Percentiles rank a stretch among this genome's conserved stretches.
These are phyloP conservation scores for Cornus controversa DNA, from an alignment of 148 eudicot species.

Conservation along the genomic window DNA sequence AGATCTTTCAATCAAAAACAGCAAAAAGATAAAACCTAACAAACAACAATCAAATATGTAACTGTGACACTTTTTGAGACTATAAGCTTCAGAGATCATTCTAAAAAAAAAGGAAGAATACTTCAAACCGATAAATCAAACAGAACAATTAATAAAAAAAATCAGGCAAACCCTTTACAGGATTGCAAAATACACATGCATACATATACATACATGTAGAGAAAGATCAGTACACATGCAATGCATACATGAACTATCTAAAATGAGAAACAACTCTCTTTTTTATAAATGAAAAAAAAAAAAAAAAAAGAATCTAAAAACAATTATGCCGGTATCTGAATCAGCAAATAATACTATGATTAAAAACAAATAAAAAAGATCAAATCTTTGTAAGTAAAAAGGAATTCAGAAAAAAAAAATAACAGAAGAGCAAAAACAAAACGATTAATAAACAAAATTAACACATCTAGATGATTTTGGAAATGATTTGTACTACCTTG, in stretches of 20 bases:
- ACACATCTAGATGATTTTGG: neutral
- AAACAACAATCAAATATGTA: neutral
- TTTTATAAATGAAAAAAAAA: no score
- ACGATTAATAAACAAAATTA: neutral
- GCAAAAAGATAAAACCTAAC: neutral
- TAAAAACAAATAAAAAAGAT: constrained; percentile 12
- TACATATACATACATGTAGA: neutral
- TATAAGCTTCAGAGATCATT: constrained; percentile 2
- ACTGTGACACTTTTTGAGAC: neutral
- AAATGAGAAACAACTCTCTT: neutral
- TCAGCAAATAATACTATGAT: neutral
- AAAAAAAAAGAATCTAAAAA: neutral
- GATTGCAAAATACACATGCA: neutral
- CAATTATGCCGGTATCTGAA: neutral
- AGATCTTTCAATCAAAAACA: neutral
- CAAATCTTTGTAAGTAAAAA: constrained; percentile 4
- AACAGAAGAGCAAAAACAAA: neutral
- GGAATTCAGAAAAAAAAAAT: no score
- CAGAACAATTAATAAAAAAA: neutral
- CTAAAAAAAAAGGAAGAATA: neutral
- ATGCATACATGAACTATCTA: neutral
- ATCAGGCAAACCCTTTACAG: neutral
- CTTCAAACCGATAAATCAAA: neutral
- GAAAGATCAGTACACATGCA: neutral
- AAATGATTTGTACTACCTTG: constrained; percentile 9